Conservation (phyloP, 2,329 filamentous ascomycete species). For the Cercospora citrullina region DNA sequence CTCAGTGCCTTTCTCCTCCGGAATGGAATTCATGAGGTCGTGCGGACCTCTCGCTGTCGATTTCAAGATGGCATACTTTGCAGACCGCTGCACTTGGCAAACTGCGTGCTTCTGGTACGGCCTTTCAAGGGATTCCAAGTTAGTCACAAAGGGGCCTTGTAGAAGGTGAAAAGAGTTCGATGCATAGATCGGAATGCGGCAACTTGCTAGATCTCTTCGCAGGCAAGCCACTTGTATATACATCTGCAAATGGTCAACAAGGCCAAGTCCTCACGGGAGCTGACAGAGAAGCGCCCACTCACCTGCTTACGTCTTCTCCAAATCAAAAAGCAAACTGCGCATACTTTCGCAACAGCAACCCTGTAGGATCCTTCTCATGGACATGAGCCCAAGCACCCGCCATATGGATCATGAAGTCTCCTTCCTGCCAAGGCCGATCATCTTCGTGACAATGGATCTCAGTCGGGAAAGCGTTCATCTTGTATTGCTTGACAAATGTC, state of each 20-base stretch:
- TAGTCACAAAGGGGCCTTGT: not conserved
- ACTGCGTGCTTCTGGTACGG: not conserved
- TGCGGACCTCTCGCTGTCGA: not conserved
- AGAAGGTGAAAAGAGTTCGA: not conserved
- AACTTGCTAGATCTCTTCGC: not conserved
- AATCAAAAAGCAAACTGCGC: not conserved
- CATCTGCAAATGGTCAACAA: not conserved
- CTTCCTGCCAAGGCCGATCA: conserved; percentile 6
- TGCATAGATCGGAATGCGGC: not conserved
- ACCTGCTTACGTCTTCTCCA: not conserved
- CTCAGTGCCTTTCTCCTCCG: not conserved
- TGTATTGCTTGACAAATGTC: conserved; percentile 39
- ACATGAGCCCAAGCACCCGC: conserved; percentile 44
- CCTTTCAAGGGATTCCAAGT: not conserved
- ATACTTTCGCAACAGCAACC: conserved; percentile 43
- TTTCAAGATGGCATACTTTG: not conserved
- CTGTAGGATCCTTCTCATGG: conserved; percentile 39
- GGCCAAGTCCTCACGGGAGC: not conserved
- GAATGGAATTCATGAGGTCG: not conserved
- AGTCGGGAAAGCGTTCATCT: conserved; percentile 42
- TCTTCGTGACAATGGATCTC: conserved; percentile 16
- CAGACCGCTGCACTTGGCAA: not conserved
- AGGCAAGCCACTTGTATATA: not conserved
- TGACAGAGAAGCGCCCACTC: not conserved
- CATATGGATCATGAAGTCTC: conserved; percentile 41